Evolutionary conservation across 2,329 filamentous ascomycete species (phyloP).

Genomic region (Hymenoscyphus repandus): DNA sequence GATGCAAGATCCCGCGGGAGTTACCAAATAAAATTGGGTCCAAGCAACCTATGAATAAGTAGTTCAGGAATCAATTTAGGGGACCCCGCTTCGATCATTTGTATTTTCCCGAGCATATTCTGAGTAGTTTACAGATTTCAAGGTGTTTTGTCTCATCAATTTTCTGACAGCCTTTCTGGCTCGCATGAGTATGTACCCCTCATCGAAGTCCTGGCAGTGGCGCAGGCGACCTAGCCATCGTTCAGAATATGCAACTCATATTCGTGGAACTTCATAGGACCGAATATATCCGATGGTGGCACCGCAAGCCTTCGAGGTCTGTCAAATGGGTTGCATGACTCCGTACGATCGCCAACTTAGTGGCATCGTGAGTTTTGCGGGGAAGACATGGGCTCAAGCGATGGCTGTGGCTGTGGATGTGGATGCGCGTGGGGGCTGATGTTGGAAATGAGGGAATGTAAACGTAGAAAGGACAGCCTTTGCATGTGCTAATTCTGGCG

Average conservation of each 20-base stretch:
- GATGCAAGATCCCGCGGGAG: no score
- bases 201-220: background rate
- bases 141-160: background rate
- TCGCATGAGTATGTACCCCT: background rate
- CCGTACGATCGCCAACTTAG: constrained; percentile 6
- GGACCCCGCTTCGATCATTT: background rate
- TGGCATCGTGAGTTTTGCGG: constrained; percentile 13
- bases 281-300: constrained; percentile 12
- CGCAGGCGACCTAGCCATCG: constrained; percentile 4
- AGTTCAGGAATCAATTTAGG: background rate
- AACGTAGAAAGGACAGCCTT: no score
- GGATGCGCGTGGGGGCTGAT: no score
- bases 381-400: constrained; percentile 4
- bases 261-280: constrained; percentile 12
- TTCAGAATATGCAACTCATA: constrained; percentile 15
- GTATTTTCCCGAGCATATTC: no score
- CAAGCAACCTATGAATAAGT: background rate
- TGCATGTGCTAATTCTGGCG: no score
- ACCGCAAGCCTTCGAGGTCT: constrained; percentile 5
- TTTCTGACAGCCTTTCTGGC: background rate
- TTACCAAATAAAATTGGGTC: no score
- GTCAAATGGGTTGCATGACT: no score
- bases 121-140: background rate
- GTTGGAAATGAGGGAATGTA: no score
- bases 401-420: no score